Base-by-base conservation (phyloP, 495 filamentous ascomycete species). In the Talaromyces trachyspermus region DNA sequence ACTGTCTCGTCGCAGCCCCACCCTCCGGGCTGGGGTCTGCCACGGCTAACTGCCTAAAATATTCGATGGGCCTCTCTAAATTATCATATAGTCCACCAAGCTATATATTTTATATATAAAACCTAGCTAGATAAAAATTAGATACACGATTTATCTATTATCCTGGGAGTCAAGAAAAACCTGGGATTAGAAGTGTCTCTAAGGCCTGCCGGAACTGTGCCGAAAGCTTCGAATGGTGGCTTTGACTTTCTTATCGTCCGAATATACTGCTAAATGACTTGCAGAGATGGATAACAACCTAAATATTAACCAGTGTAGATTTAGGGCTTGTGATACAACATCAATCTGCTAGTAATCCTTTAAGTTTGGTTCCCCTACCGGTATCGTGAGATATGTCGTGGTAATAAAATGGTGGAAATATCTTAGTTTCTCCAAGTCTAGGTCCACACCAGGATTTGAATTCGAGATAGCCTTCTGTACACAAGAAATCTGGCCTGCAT, bases 391-490 rank as follows among this genome's bases (percentile, higher is more conserved):
- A 59, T 48, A 51, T 32, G 51, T 66, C 19, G 59, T 54, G 14
- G 51, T 60, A 43, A 58, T 65, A 33, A 64, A 68, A 44, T 66
- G 55, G 48, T 68, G 55, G 37, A 68, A 63, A 52, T 66, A 68
- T 26, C 19, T 52, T 42, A 66, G 42, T 7, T 51, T 61, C 43
- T 63, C 53, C 27, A 66, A 38, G 50, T 63, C 54, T n/a, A 63
- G 24, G 20, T 52, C 37, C 20, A 39, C 30, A 50, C 9, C 22
- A 45, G 49, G 37, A 49, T 32, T 26, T 6, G 0, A 10, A 20
- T 44, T 19, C 2, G 46, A 26, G 5, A 22, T 40, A 10, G 3
- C 27, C 7, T 14, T 18, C 14, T 55, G 17, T 18, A 46, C 33
- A 26, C 24, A 43, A 42, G 36, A 42, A 25, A n/a, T 23, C 26